Evolutionary conservation across 768 basidiomycete genomes (phyloP).

Genomic region (Leucocoprinus sp.): DNA sequence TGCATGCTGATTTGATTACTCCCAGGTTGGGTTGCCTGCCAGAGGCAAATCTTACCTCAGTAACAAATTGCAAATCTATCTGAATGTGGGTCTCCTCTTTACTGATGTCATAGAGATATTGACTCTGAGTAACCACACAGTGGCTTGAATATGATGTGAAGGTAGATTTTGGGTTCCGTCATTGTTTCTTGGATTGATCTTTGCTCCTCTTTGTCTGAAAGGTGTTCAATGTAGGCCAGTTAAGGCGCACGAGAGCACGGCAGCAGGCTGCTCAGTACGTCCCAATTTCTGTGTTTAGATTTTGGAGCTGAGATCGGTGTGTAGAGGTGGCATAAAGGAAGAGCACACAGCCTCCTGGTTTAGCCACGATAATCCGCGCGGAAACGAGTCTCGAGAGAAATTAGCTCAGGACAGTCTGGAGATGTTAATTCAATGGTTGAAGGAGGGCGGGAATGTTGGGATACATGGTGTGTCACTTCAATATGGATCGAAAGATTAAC

Average conservation of each 20-base stretch:
- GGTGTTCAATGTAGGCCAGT: constrained; percentile 98
- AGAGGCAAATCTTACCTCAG: constrained; percentile 97
- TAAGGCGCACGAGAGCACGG: constrained; percentile 78
- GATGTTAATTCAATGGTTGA: constrained; percentile 91
- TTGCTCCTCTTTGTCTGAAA: constrained; percentile 21
- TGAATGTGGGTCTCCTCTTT: constrained; percentile 52
- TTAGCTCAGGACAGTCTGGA: constrained; percentile 90
- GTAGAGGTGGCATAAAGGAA: constrained; percentile 74
- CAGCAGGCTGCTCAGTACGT: constrained; percentile 68
- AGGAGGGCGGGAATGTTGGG: constrained; percentile 92
- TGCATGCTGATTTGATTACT: not conserved
- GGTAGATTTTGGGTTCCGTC: constrained; percentile 28
- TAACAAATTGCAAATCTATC: constrained; percentile 95
- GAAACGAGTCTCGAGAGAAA: constrained; percentile 66
- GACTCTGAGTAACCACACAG: constrained; percentile 31
- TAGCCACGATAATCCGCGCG: constrained; percentile 76
- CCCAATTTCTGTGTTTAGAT: not conserved
- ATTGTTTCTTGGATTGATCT: not conserved
- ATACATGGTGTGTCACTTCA: constrained; percentile 68
- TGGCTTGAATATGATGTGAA: constrained; percentile 99
- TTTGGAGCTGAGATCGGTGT: not conserved
- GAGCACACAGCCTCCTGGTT: constrained; percentile 91
- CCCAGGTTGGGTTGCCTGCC: constrained; percentile 91
- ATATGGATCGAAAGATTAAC: not conserved
- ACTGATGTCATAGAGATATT: constrained; percentile 1